phyloP scores from a whole-genome alignment of 2,329 filamentous ascomycete genomes.

The Hypoxylon sp. region DNA sequence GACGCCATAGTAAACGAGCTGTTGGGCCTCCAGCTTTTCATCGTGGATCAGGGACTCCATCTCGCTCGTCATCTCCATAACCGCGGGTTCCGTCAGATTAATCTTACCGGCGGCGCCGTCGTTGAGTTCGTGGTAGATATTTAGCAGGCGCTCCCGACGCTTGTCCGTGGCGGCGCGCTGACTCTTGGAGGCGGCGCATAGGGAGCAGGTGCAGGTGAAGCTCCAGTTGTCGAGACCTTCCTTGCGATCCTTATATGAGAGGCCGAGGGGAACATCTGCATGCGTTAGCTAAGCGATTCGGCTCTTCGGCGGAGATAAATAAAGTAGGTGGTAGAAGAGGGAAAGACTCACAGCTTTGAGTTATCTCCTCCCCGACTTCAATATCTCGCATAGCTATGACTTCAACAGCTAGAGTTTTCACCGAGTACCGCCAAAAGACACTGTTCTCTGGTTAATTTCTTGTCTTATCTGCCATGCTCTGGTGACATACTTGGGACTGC shows the following conservation, averaged over 20 bases:
- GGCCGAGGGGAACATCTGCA: conserved; percentile 33
- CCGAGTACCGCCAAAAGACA: conserved; percentile 37
- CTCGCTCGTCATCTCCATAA: conserved; percentile 17
- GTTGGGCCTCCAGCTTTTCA: conserved; percentile 30
- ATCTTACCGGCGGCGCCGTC: conserved; percentile 16
- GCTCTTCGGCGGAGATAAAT: background rate
- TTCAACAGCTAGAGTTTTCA: conserved; percentile 26
- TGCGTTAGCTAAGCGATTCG: background rate
- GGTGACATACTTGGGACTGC: conserved; percentile 32
- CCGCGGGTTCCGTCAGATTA: conserved; percentile 14
- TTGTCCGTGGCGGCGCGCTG: conserved; percentile 25
- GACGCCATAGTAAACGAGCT: conserved; percentile 33
- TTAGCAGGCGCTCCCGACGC: conserved; percentile 19
- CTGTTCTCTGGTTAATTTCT: conserved; percentile 12
- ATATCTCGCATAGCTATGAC: conserved; percentile 36
- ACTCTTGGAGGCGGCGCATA: conserved; percentile 23
- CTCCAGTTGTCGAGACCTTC: conserved; percentile 31
- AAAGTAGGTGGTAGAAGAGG: background rate
- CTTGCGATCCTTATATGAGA: conserved; percentile 30
- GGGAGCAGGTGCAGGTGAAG: conserved; percentile 31
- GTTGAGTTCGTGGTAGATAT: conserved; percentile 33
- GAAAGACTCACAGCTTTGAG: conserved; percentile 34
- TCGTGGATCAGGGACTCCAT: conserved; percentile 30
- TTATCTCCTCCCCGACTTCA: conserved; percentile 34
- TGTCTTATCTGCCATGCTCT: background rate